phyloP scores from a whole-genome alignment of 2,329 filamentous ascomycete genomes.

The Neonectria ditissima region DNA sequence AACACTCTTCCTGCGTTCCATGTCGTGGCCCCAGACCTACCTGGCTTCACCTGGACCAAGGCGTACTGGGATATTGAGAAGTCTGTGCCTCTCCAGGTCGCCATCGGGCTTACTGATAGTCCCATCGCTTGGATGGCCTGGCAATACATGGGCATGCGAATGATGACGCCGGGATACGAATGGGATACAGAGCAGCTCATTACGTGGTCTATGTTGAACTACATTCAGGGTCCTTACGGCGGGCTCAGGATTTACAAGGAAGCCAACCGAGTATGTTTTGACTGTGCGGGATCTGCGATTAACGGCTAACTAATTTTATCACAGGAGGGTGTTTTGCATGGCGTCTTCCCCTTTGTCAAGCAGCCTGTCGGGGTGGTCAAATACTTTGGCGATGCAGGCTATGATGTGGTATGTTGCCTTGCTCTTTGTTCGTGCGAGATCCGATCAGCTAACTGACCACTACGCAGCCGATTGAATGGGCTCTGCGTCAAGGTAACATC shows the following conservation, averaged over 20 bases:
- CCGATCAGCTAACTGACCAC: neutral
- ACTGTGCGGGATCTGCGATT: neutral
- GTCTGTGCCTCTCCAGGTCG: constrained; percentile 12
- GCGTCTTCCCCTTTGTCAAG: neutral
- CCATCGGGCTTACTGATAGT: constrained; percentile 23
- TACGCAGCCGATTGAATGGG: constrained; percentile 5
- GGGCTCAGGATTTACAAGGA: constrained; percentile 8
- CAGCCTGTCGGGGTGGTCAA: neutral
- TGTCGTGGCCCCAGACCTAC: constrained; percentile 58
- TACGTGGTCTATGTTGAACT: constrained; percentile 29
- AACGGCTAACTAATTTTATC: neutral
- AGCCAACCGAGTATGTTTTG: constrained; percentile 6
- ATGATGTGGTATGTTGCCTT: neutral
- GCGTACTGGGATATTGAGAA: constrained; percentile 4
- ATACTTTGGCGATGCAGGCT: neutral
- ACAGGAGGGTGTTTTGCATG: constrained; percentile 11
- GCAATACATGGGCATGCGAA: constrained; percentile 27
- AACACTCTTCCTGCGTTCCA: constrained; percentile 55
- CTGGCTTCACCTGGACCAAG: constrained; percentile 27
- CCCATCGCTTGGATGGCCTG: constrained; percentile 25
- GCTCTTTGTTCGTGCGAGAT: too few species aligned
- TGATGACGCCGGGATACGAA: constrained; percentile 18
- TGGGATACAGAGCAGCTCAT: constrained; percentile 27
- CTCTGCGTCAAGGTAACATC: constrained; percentile 12
- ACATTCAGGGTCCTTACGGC: constrained; percentile 27